Conservation (phyloP, 129 eudicot species). For the Cynara cardunculus region DNA sequence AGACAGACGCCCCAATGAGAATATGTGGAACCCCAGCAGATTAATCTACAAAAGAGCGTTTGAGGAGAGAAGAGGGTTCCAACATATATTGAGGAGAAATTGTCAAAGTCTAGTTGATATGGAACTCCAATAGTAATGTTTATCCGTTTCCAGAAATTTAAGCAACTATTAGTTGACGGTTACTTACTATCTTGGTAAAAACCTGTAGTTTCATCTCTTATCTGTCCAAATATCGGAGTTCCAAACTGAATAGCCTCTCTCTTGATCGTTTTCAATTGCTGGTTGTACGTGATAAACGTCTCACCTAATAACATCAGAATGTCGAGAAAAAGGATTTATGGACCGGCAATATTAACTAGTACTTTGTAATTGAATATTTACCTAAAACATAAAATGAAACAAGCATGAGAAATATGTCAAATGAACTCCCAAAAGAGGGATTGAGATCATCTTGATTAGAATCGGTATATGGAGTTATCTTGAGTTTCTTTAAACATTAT, state of each 20-base stretch:
- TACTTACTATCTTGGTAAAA: slow-evolving; percentile 54
- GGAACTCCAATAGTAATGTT: neutral
- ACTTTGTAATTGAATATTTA: neutral
- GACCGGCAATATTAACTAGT: neutral
- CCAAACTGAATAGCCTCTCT: slow-evolving; percentile 93
- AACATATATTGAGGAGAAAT: neutral
- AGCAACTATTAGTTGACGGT: neutral
- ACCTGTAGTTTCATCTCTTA: slow-evolving; percentile 53
- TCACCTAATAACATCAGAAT: slow-evolving; percentile 53
- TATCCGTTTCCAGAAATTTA: neutral
- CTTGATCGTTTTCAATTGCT: slow-evolving; percentile 65
- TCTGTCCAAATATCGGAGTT: slow-evolving; percentile 78
- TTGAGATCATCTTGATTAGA: neutral
- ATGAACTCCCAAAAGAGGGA: neutral
- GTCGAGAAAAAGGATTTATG: neutral
- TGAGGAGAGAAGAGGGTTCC: neutral
- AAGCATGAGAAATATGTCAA: neutral
- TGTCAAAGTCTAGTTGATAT: neutral
- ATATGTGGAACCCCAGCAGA: neutral
- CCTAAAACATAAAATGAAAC: neutral
- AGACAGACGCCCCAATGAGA: neutral
- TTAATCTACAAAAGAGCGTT: neutral
- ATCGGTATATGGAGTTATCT: neutral
- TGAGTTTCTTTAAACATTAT: neutral
- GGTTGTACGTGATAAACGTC: slow-evolving; percentile 80